Conservation (phyloP, 2,329 filamentous ascomycete genomes). For the Colletotrichum cereale region DNA sequence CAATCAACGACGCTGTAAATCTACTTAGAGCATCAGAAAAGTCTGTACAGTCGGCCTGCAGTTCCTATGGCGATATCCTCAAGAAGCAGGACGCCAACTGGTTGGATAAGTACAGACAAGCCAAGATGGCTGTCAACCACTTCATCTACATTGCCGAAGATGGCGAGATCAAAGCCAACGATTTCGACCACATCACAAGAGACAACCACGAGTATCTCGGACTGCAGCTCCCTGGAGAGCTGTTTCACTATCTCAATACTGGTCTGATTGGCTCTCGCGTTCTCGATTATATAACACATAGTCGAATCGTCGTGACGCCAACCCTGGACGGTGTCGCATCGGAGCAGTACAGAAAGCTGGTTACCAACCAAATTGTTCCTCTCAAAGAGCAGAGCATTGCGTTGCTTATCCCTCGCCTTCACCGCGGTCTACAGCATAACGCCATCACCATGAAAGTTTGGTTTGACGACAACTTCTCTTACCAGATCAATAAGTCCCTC, state of each 20-base stretch:
- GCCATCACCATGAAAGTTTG: conserved; percentile 83
- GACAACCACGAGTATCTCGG: conserved; percentile 93
- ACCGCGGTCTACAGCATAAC: conserved; percentile 86
- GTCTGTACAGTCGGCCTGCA: conserved; percentile 79
- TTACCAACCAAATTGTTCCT: conserved; percentile 79
- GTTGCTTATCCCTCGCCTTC: conserved; percentile 82
- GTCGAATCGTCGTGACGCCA: conserved; percentile 82
- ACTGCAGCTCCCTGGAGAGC: conserved; percentile 88
- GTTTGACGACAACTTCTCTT: conserved; percentile 80
- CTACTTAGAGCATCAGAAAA: conserved; percentile 79
- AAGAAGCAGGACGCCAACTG: conserved; percentile 80
- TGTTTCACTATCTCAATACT: conserved; percentile 89
- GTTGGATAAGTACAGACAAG: conserved; percentile 87
- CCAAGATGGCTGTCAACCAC: conserved; percentile 87
- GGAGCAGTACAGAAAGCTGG: conserved; percentile 82
- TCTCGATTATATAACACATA: conserved; percentile 84
- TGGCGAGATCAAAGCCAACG: conserved; percentile 82
- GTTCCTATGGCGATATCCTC: conserved; percentile 83
- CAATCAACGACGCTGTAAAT: conserved; percentile 81
- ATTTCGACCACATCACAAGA: conserved; percentile 78
- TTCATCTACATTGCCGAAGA: conserved; percentile 83
- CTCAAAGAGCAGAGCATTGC: conserved; percentile 82
- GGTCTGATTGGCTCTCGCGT: conserved; percentile 85
- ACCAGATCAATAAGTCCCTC: conserved; percentile 70
- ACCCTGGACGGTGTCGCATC: conserved; percentile 87